Evolutionary conservation across 2,329 filamentous ascomycete genomes (phyloP), one percentile per base, ranked within the genome.

Genomic region (Claviceps cyperi): DNA sequence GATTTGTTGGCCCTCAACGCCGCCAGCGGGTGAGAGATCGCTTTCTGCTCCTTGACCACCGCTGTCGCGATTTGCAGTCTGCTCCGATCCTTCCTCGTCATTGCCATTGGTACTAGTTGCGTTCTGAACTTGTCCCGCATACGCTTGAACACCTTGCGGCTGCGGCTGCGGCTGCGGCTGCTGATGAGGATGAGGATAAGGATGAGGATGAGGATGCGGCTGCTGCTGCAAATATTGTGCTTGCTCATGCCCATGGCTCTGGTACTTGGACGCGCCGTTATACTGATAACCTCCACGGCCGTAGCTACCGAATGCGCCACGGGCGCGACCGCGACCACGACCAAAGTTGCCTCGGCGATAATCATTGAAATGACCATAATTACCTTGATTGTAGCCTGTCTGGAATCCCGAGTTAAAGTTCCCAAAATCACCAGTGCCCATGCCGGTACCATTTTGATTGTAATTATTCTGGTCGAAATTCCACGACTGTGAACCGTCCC

Each of bases 401-500:
- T 77, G 77, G 75, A 78, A 86, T 72, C 81, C 82, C 75, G 80
- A 75, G 75, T 84, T 84, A 79, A 83, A 81, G 72, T 78, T 77
- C 72, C 83, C 83, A 80, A 78, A 87, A 72, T 86, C 83, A 85
- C 82, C 81, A 75, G 76, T 76, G 71, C 80, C 81, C 78, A 86
- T 86, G 76, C 81, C 80, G 77, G 79, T 77, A 78, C 80, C 81
- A 85, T 80, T 87, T 84, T 83, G 73, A 81, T 81, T 89, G 82
- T 80, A 87, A 84, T 86, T 88, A 86, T 86, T 83, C 83, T 84
- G 83, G 76, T 80, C 79, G 76, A 80, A 79, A 82, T 83, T 85
- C 84, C 83, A 88, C 76, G 82, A 80, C 73, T 86, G 82, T 72
- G 84, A 83, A 74, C 77, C 77, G 75, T 83, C 85, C 83, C 83